These are phyloP conservation scores for Diospyros lotus DNA, from an alignment of 148 eudicot genomes.

Conservation along the genomic window DNA sequence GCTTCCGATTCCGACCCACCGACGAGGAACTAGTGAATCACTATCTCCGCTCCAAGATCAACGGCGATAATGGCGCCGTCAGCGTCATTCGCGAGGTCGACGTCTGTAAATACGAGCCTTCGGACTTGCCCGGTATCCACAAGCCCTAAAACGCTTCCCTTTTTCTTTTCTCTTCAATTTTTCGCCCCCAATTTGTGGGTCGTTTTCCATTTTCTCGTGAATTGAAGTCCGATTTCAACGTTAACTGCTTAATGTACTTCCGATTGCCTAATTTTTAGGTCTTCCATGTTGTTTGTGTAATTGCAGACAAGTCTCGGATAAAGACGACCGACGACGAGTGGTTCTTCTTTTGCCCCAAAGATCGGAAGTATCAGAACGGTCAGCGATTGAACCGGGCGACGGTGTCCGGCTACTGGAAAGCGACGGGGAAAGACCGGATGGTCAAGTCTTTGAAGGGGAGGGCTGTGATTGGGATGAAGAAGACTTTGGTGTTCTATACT, in stretches of 20 bases:
- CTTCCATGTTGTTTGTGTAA: neutral
- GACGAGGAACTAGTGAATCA: slow-evolving; percentile 85
- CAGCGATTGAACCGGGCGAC: slow-evolving; percentile 90
- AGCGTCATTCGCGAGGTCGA: slow-evolving; percentile 77
- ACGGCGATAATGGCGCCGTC: slow-evolving; percentile 55
- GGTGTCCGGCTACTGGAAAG: slow-evolving; percentile 87
- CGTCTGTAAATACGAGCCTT: slow-evolving; percentile 84
- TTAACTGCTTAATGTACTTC: neutral
- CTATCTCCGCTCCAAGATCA: slow-evolving; percentile 75
- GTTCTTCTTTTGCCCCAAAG: slow-evolving; percentile 94
- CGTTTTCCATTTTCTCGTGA: neutral
- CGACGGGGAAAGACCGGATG: slow-evolving; percentile 88
- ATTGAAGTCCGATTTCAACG: too few relatives aligned
- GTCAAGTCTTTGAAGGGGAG: slow-evolving; percentile 42
- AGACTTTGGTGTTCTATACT: slow-evolving; percentile 79
- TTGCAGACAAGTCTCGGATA: slow-evolving; percentile 67
- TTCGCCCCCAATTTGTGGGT: neutral
- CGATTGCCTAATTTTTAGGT: neutral
- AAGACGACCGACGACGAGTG: slow-evolving; percentile 71
- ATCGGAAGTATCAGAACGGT: slow-evolving; percentile 89
- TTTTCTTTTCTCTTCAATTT: neutral
- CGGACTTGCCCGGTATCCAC: slow-evolving; percentile 81
- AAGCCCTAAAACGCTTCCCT: neutral
- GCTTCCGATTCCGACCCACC: slow-evolving; percentile 84
- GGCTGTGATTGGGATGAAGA: slow-evolving; percentile 78